phyloP scores from a whole-genome alignment of 2,329 filamentous ascomycete species.

The Clonostachys byssicola region DNA sequence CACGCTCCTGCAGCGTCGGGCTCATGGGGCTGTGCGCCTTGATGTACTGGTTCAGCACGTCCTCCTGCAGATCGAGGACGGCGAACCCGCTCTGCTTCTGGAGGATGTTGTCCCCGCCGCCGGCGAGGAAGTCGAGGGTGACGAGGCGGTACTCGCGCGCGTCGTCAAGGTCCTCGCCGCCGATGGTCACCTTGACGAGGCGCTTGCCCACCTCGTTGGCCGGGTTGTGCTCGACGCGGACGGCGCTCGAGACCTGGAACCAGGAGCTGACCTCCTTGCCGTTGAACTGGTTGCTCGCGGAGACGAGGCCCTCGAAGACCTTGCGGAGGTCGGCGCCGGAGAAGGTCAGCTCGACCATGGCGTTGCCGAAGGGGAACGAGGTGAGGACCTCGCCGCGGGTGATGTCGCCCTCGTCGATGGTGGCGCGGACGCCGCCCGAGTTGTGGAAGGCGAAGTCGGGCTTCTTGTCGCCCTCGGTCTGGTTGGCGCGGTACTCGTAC shows the following conservation, averaged over 20 bases:
- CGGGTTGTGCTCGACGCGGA: conserved; percentile 55
- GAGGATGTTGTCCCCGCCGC: conserved; percentile 60
- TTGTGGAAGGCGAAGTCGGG: conserved; percentile 59
- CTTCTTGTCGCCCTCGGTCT: conserved; percentile 26
- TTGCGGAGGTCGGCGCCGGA: conserved; percentile 50
- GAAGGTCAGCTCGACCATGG: conserved; percentile 53
- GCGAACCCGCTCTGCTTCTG: conserved; percentile 27
- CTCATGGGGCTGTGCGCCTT: conserved; percentile 40
- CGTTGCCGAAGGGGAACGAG: conserved; percentile 63
- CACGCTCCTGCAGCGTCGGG: conserved; percentile 38
- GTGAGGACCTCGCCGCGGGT: conserved; percentile 61
- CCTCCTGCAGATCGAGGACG: conserved; percentile 46
- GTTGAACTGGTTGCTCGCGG: conserved; percentile 50
- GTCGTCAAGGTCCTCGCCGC: conserved; percentile 39
- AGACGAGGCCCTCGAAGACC: conserved; percentile 55
- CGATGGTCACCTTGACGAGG: conserved; percentile 48
- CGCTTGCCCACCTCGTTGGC: conserved; percentile 39
- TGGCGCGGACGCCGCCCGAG: conserved; percentile 59
- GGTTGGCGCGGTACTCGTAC: conserved; percentile 52
- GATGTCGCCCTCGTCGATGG: conserved; percentile 56
- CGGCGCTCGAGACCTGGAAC: conserved; percentile 55
- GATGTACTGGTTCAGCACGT: conserved; percentile 49
- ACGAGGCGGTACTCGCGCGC: conserved; percentile 48
- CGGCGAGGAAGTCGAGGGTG: conserved; percentile 59
- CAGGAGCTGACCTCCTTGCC: conserved; percentile 48